Evolutionary conservation across 345 rosid genomes (phyloP), one percentile per base, ranked within the genome.

Genomic region (Schrenkiella parvula): DNA sequence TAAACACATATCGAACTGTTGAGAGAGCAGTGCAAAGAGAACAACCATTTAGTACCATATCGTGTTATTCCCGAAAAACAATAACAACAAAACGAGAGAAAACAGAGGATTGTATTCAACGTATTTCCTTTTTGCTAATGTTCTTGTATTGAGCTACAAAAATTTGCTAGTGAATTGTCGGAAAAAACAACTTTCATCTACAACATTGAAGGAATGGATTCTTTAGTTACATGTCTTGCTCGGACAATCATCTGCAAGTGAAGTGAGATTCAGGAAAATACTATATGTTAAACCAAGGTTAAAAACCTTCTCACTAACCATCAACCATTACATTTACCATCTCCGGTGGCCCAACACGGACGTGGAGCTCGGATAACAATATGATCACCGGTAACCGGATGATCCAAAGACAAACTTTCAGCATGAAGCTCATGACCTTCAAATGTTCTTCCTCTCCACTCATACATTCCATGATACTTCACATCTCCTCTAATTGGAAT

Each of bases 341-440:
- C 58, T 18, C 32, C 58, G 2, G 57, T 2, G 44, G 65, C 93
- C 97, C 96, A 95, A 0, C 10, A 54, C 44, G 98, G 97, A 60
- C 88, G 68, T 44, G 97, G 89, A 34, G 96, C 91, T 46, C 13
- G 72, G 17, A 91, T 54, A 59, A 64, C 48, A 17, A 85, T 35
- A 32, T 80, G 81, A 9, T 66, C 62, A 48, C 85, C 83, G 1
- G 90, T 88, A 51, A 88, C 51, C 0, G 91, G 97, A 76, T 89
- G 99, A 69, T 88, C 85, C 17, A 95, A 79, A 15, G 88, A 82
- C 78, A 91, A 79, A 57, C 86, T 84, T 80, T 95, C 99, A 0
- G 96, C 99, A 61, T 95, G 96, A 69, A 95, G 89, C 58, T 87
- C 84, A 43, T 91, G 99, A 29, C 80, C 85, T 3, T 88, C 89